These are phyloP conservation scores for Quercus rubra DNA, from an alignment of 306 rosid genomes.

Conservation along the genomic window DNA sequence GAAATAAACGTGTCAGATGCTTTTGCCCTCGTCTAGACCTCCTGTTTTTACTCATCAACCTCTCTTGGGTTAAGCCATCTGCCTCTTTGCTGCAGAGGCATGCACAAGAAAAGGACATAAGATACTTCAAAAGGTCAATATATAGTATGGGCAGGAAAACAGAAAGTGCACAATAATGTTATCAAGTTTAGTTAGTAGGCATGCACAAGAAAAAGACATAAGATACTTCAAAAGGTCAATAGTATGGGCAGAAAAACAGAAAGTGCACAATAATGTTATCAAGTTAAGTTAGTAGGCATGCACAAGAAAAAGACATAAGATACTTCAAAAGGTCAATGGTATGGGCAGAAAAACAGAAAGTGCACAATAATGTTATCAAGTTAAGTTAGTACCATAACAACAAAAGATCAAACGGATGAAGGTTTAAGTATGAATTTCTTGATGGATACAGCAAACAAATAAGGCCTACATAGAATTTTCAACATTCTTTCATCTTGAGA, in stretches of 20 bases:
- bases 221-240: neutral
- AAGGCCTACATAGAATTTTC: neutral
- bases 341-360: no score
- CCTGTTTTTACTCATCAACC: conserved; percentile 39
- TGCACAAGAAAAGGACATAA: neutral
- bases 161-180: no score
- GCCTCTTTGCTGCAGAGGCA: conserved; percentile 27
- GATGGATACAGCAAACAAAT: neutral
- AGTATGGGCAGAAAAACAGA: no score
- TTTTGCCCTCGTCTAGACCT: conserved; percentile 82
- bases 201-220: neutral
- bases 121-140: no score
- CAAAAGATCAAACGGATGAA: neutral
- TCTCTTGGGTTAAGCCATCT: conserved; percentile 14
- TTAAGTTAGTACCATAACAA: neutral
- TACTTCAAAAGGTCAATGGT: no score
- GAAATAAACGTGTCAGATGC: conserved; percentile 61
- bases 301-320: neutral
- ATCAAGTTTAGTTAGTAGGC: neutral
- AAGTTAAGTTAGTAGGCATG: conserved; percentile 1
- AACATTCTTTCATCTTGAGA: neutral
- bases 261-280: no score
- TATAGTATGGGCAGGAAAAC: no score
- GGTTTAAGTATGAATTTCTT: neutral
- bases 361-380: no score